Evolutionary conservation across 345 rosid species (phyloP), one percentile per base, ranked within the genome.

Genomic region (Aurinia saxatilis): DNA sequence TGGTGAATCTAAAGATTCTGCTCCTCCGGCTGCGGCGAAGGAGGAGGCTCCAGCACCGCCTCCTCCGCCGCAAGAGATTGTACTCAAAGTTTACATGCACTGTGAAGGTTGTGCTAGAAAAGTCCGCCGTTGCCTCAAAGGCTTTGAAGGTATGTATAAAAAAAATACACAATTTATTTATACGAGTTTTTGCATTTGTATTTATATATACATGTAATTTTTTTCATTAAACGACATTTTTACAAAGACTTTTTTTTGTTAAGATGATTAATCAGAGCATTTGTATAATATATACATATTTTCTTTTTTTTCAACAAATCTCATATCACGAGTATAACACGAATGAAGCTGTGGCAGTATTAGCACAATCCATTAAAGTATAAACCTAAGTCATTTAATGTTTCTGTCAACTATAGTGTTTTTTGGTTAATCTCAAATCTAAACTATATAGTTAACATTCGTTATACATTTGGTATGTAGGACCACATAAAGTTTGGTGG

Each of bases 61-160:
- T 3, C 86, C 93, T 7, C 85, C 88, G 9, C 84, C 90, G 0
- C 86, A 68, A 49, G 99, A 95, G 62, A 78, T 90, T 8, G 66
- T 95, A 12, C 77, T 95, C 33, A 83, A 75, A 62, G 97, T 90
- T 8, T 87, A 76, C 89, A 95, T 95, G 97, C 99, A 95, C 82
- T 95, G 99, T 57, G 97, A 95, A 78, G 99, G 97, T 10, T 95
- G 99, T 60, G 97, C 99, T 47, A 83, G 92, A 19, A 95, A 95
- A 78, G 88, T 95, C 50, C 95, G 87, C 19, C 75, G 90, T 21
- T 75, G 89, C 35, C 92, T 95, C 48, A 88, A 69, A 60, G 91
- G 93, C 65, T 95, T 95, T 57, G 81, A 84, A 48, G 97, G 99
- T 90, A 44, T 34, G 34, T 21, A 21, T 21, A 6, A 21, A 2